Evolutionary conservation across 1,284 basidiomycete genomes (phyloP).

Genomic region (Ceratobasidium sp.): DNA sequence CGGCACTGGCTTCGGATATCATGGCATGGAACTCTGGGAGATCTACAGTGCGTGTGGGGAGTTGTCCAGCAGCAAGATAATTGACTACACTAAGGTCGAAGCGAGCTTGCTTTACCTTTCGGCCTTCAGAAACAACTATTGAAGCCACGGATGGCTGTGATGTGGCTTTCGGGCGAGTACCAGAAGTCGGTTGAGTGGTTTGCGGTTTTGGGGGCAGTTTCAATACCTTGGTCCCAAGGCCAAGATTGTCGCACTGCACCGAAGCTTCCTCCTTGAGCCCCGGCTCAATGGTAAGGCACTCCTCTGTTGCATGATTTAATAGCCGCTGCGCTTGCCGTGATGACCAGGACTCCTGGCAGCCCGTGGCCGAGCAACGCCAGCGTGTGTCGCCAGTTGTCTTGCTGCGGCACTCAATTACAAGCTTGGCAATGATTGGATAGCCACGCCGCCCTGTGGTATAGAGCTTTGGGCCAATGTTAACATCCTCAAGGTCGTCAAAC

Average conservation of each 20-base stretch:
- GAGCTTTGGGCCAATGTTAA: background rate
- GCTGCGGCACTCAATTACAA: constrained; percentile 5
- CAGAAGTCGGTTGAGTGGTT: background rate
- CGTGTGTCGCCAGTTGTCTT: background rate
- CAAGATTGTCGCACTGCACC: background rate
- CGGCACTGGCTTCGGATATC: background rate
- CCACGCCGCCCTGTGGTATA: background rate
- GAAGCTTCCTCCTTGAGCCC: background rate
- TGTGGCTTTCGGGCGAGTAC: background rate
- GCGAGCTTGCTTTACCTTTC: background rate
- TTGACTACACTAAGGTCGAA: constrained; percentile 11
- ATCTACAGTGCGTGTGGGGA: background rate
- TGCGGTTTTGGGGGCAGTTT: background rate
- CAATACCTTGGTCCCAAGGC: background rate
- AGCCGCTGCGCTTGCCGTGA: background rate
- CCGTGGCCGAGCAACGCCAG: background rate
- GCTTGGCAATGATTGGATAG: background rate
- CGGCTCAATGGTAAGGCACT: background rate
- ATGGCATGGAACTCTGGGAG: constrained; percentile 3
- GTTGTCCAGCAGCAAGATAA: background rate
- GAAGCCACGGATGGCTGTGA: background rate
- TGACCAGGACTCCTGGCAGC: constrained; percentile 16
- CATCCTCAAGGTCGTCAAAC: constrained; percentile 6
- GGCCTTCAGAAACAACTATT: background rate
- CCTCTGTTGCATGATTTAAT: background rate